A percentile compares a stretch with the other conserved stretches of the same genome.
phyloP scores from a whole-genome alignment of 2,329 filamentous ascomycete genomes.

The Immersiporthe knoxdaviesiana region DNA sequence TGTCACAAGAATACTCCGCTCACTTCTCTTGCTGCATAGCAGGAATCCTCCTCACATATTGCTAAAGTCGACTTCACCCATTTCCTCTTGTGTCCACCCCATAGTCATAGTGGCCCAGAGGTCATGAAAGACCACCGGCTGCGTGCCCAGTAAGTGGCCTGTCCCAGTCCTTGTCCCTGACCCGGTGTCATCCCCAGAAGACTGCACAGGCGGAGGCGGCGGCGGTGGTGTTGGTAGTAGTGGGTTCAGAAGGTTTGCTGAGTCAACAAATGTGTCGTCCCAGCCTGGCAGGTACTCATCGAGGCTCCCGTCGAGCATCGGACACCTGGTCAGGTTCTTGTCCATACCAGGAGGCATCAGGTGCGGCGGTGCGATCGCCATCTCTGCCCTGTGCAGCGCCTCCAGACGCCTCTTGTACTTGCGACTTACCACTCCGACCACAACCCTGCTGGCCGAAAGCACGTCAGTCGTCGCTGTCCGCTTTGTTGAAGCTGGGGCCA shows the following conservation, averaged over 20 bases:
- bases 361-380: not conserved
- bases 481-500: slow-evolving; percentile 30
- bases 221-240: too few species aligned
- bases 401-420: slow-evolving; percentile 50
- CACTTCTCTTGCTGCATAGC: too few species aligned
- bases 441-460: slow-evolving; percentile 49
- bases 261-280: slow-evolving; percentile 42
- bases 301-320: slow-evolving; percentile 56
- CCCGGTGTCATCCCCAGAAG: slow-evolving; percentile 18
- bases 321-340: slow-evolving; percentile 42
- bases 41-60: not conserved
- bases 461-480: slow-evolving; percentile 43
- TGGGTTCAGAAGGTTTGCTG: slow-evolving; percentile 16
- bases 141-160: slow-evolving; percentile 24
- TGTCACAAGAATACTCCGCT: too few species aligned
- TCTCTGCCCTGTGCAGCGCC: slow-evolving; percentile 34
- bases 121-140: slow-evolving; percentile 44
- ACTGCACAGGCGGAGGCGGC: not conserved
- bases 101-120: slow-evolving; percentile 54
- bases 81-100: slow-evolving; percentile 43
- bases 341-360: slow-evolving; percentile 30
- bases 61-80: slow-evolving; percentile 11
- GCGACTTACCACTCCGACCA: slow-evolving; percentile 49
- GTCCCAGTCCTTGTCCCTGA: slow-evolving; percentile 6
- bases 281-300: slow-evolving; percentile 51